Evolutionary conservation across 164 flowering plant species (phyloP), one percentile per base, ranked within the genome.

Genomic region (Cinnamomum chago): DNA sequence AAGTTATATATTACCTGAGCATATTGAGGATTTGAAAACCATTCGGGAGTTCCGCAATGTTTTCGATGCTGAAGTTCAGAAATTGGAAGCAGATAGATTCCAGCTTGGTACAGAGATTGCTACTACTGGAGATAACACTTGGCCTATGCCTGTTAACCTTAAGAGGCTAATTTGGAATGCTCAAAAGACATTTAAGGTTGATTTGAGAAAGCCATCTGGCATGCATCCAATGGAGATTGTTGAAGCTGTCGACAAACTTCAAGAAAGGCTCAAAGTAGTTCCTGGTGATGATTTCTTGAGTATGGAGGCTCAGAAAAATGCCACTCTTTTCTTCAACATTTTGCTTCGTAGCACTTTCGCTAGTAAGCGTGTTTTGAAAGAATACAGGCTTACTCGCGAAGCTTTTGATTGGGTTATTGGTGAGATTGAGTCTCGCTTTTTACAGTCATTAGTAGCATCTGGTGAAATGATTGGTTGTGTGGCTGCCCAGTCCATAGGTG

Each of bases 401-500:
- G 98, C 99, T 73, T 95, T 95, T 80, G 99, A 93, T 23, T 95
- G 99, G 99, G 98, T 95, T 70, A 86, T 93, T 78, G 99, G 99
- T 77, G 99, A 96, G 81, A 90, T 96, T 47, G 99, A 96, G 70
- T 90, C 98, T 67, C 86, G 99, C 15, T 96, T 96, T 79, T 79
- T 92, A 64, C 99, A 94, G 76, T 96, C 99, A 64, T 81, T 96
- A 69, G 99, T 94, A 3, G 99, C 99, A 13, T 90, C 98, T 25
- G 99, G 99, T 15, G 99, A 96, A 84, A 96, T 96, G 99, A 96
- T 96, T 78, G 99, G 99, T 20, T 96, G 99, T 85, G 98, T 94
- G 80, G 99, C 99, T 72, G 99, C 99, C 11, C 99, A 95, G 70
- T 95, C 99, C 33, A 95, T 95, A 81, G 99, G 99, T 78, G 98